These are phyloP conservation scores for Cordyceps farinosa DNA, from an alignment of 2,329 filamentous ascomycete genomes.

Conservation along the genomic window DNA sequence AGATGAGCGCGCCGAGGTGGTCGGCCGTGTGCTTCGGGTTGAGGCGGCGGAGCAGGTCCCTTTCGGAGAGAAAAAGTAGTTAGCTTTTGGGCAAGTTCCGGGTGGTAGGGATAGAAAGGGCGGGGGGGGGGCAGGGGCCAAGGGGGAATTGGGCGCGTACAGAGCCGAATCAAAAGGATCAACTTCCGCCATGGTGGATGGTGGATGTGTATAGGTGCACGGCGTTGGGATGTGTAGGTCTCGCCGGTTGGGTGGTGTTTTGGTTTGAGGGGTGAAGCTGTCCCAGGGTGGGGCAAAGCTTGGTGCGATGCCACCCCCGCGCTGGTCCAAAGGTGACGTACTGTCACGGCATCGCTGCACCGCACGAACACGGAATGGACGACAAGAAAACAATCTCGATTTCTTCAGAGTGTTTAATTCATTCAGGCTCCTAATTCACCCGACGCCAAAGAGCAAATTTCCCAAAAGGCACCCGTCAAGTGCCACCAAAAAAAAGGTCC, in stretches of 20 bases:
- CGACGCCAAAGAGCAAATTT: neutral
- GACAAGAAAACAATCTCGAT: neutral
- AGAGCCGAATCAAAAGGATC: conserved; percentile 74
- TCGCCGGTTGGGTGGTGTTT: conserved; percentile 1
- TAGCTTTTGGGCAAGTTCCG: neutral
- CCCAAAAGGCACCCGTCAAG: neutral
- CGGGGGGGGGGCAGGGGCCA: conserved; percentile 1
- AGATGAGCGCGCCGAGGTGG: conserved; percentile 86
- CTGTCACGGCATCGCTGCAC: neutral
- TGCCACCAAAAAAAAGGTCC: neutral
- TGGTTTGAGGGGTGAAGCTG: conserved; percentile 8
- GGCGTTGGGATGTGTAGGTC: neutral
- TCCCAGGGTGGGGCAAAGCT: conserved; percentile 3
- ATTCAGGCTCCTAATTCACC: neutral
- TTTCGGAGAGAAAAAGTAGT: conserved; percentile 34
- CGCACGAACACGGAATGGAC: neutral
- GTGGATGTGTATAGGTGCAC: neutral
- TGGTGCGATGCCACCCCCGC: conserved; percentile 2
- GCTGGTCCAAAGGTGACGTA: conserved; percentile 5
- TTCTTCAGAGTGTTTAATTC: neutral
- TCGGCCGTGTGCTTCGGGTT: conserved; percentile 87
- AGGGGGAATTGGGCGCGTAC: conserved; percentile 44
- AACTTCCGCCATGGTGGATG: conserved; percentile 44
- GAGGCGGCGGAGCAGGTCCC: conserved; percentile 95
- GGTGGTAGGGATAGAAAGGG: neutral